phyloP scores from a whole-genome alignment of 768 basidiomycete genomes.

The Dacryopinax primogenitus region DNA sequence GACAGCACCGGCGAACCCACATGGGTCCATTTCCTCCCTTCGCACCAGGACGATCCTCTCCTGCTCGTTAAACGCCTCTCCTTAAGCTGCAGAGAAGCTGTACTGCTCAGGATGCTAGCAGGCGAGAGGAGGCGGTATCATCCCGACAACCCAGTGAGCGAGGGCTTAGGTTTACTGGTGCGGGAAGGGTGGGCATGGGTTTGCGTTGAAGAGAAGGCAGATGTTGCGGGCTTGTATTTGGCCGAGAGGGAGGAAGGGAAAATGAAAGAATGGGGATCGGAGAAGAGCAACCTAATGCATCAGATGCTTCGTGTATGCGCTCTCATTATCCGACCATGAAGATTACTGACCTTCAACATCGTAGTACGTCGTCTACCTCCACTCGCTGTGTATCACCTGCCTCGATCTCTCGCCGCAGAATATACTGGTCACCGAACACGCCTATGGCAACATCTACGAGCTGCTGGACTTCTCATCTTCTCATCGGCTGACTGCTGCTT shows the following conservation, averaged over 20 bases:
- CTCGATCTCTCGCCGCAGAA: not conserved
- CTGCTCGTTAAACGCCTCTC: not conserved
- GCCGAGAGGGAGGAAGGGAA: not conserved
- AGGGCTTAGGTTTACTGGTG: not conserved
- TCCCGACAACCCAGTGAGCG: conserved; percentile 5
- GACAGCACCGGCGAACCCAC: not conserved
- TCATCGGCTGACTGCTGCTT: not conserved
- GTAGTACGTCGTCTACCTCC: not conserved
- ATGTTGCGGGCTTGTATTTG: not conserved
- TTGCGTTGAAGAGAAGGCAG: not conserved
- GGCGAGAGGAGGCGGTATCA: not conserved
- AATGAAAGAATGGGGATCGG: not conserved
- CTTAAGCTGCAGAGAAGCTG: not conserved
- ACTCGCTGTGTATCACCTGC: not conserved
- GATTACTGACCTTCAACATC: not conserved
- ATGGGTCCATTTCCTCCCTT: conserved; percentile 6
- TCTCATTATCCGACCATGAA: not conserved
- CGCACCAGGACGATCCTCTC: not conserved
- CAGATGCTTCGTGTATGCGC: not conserved
- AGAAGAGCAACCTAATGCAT: conserved; percentile 1
- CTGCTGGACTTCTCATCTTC: conserved; percentile 2
- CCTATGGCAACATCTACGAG: conserved; percentile 8
- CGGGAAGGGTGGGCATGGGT: conserved; percentile 6
- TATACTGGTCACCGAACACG: not conserved
- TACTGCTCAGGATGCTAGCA: not conserved